Percentiles rank a stretch among this genome's conserved stretches.
Conservation (phyloP, 805 yeast genomes). For the Metschnikowia cerradonensis region DNA sequence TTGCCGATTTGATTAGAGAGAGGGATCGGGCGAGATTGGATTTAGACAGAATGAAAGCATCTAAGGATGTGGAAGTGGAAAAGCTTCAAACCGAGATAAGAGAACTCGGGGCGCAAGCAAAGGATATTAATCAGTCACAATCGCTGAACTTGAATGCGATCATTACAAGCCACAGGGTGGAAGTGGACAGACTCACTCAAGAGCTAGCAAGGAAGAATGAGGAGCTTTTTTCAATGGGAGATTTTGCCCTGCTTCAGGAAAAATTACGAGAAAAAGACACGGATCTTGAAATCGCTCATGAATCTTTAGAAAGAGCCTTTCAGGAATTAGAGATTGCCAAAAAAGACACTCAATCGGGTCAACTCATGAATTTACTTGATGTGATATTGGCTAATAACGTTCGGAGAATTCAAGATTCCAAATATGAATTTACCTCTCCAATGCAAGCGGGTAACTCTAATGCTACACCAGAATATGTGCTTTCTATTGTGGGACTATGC, state of each 20-base stretch:
- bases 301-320: slow-evolving; percentile 71
- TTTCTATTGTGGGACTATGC: slow-evolving; percentile 67
- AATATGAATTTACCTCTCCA: slow-evolving; percentile 69
- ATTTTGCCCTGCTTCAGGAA: slow-evolving; percentile 34
- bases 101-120: slow-evolving; percentile 54
- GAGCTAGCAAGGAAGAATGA: slow-evolving; percentile 28
- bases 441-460: slow-evolving; percentile 79
- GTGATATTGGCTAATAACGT: slow-evolving; percentile 67
- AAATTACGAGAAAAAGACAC: slow-evolving; percentile 64
- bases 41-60: slow-evolving; percentile 63
- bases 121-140: slow-evolving; percentile 57
- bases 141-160: slow-evolving; percentile 59
- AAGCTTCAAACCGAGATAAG: slow-evolving; percentile 60
- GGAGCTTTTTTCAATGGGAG: slow-evolving; percentile 20
- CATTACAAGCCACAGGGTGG: slow-evolving; percentile 59
- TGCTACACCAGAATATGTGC: slow-evolving; percentile 64
- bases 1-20: slow-evolving; percentile 84
- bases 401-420: slow-evolving; percentile 66
- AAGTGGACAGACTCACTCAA: slow-evolving; percentile 48
- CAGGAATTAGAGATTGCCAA: slow-evolving; percentile 52
- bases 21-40: slow-evolving; percentile 86
- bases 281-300: slow-evolving; percentile 74
- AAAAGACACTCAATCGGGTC: slow-evolving; percentile 46
- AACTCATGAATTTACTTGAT: slow-evolving; percentile 56
- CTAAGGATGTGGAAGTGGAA: slow-evolving; percentile 62